Evolutionary conservation across 148 eudicot species (phyloP), one percentile per base, ranked within the genome.

Genomic region (Linanthus parryae): DNA sequence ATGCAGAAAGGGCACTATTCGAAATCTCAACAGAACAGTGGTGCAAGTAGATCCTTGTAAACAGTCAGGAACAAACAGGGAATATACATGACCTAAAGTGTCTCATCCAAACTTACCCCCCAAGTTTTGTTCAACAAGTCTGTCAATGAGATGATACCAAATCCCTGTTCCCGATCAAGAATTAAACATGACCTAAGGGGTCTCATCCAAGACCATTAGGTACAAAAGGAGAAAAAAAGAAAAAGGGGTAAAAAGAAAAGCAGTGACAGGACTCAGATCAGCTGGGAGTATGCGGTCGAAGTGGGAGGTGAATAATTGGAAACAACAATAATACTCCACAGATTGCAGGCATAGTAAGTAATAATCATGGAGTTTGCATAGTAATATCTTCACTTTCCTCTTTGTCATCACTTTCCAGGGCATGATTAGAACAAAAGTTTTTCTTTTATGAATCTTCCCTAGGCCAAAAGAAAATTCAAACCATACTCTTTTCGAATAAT

Each of bases 351-450:
- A n/a, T 3, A 2, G 3, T 35, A 35, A 35, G 55, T 51, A 23
- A 53, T 44, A 70, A 57, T 69, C 58, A 47, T 57, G 54, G 55
- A 35, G 48, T 46, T 57, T 58, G 52, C 66, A 73, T 67, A 63
- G 35, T 31, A 31, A 31, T 31, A 31, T 31, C 5, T 47, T 53
- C 69, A 58, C 69, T 73, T 62, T 63, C 58, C 61, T 67, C 77
- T 67, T 56, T 73, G 73, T 67, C 69, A 73, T 73, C 65, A 67
- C 77, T 67, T 63, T 67, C 65, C 34, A 73, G 48, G 65, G 62
- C 69, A 67, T 67, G 46, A 63, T 67, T 62, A 63, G 68, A 58
- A 13, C 21, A 9, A 65, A 56, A 66, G 64, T 31, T 51, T 1
- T 25, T 59, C 61, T 31, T 5, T 11, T 11, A 31, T n/a, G n/a